A percentile compares a stretch with the other conserved stretches of the same genome.
Evolutionary conservation across 495 filamentous ascomycete genomes (phyloP).

Genomic region (Podospora comata): DNA sequence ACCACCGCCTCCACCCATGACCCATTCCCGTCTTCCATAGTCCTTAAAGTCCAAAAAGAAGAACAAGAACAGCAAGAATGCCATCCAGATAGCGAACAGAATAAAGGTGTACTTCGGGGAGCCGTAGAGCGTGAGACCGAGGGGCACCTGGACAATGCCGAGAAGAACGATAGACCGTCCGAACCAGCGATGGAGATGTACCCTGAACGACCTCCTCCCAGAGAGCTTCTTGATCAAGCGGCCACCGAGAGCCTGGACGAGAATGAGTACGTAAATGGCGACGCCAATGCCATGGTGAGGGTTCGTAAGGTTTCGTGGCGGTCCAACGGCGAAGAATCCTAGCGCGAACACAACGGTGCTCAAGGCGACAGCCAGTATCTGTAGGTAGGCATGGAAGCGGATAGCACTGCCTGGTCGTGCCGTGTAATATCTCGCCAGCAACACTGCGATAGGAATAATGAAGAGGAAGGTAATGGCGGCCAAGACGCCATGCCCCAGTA

Average conservation of each 20-base stretch:
- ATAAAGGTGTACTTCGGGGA: conserved; percentile 83
- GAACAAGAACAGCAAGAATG: conserved; percentile 61
- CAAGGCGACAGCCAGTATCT: conserved; percentile 72
- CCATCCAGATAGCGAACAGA: conserved; percentile 72
- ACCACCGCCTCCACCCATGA: conserved; percentile 34
- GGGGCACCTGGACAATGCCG: conserved; percentile 80
- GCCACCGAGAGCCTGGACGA: conserved; percentile 78
- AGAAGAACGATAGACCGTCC: conserved; percentile 73
- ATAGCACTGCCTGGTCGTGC: conserved; percentile 63
- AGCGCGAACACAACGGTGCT: conserved; percentile 71
- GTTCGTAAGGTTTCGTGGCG: conserved; percentile 75
- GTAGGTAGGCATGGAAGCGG: conserved; percentile 78
- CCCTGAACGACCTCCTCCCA: conserved; percentile 57
- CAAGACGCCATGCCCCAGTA: conserved; percentile 79
- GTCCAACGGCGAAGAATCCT: conserved; percentile 77
- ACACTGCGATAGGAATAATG: conserved; percentile 73
- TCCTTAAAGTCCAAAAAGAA: conserved; percentile 70
- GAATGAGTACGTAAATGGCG: conserved; percentile 78
- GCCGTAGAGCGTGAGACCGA: conserved; percentile 89
- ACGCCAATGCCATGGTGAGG: conserved; percentile 94
- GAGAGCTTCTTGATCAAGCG: conserved; percentile 62
- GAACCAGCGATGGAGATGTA: conserved; percentile 86
- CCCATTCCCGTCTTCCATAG: conserved; percentile 40
- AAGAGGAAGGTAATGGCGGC: conserved; percentile 85
- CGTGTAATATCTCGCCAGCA: conserved; percentile 68